Conservation (phyloP, 1,284 basidiomycete species). For the Stereum hirsutum region DNA sequence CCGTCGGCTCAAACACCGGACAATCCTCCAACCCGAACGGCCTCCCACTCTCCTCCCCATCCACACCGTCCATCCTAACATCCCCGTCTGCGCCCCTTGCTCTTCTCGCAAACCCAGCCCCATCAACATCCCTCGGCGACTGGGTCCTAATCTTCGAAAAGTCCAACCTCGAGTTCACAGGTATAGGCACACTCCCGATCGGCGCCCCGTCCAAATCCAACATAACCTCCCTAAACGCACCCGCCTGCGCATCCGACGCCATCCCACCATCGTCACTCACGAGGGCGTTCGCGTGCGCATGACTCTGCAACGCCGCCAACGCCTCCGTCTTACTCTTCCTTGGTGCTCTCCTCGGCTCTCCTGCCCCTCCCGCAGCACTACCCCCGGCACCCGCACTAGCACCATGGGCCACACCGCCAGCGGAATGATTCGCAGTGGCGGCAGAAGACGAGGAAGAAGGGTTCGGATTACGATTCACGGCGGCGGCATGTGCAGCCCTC, state of each 20-base stretch:
- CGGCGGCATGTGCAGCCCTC: conserved; percentile 2
- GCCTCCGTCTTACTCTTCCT: conserved; percentile 84
- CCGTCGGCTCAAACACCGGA: conserved; percentile 82
- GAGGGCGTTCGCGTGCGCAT: conserved; percentile 30
- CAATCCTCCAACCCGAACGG: conserved; percentile 88
- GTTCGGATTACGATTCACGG: conserved; percentile 10
- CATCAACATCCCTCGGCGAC: conserved; percentile 33
- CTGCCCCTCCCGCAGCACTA: background rate
- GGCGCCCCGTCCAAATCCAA: background rate
- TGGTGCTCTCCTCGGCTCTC: conserved; percentile 57
- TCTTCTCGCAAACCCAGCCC: no score
- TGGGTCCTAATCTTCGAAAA: conserved; percentile 62
- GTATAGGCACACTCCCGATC: conserved; percentile 41
- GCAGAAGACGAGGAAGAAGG: conserved; percentile 1
- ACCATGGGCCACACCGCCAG: no score
- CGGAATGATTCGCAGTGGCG: background rate
- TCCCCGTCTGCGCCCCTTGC: no score
- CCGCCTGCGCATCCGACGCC: background rate
- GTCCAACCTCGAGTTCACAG: conserved; percentile 53
- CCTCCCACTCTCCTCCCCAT: no score
- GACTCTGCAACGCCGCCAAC: conserved; percentile 62
- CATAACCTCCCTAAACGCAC: background rate
- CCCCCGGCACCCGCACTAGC: no score
- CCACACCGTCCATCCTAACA: no score
- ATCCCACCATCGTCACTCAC: conserved; percentile 2